Evolutionary conservation across 2,329 filamentous ascomycete genomes (phyloP).

Genomic region (Hypomyces rosellus): DNA sequence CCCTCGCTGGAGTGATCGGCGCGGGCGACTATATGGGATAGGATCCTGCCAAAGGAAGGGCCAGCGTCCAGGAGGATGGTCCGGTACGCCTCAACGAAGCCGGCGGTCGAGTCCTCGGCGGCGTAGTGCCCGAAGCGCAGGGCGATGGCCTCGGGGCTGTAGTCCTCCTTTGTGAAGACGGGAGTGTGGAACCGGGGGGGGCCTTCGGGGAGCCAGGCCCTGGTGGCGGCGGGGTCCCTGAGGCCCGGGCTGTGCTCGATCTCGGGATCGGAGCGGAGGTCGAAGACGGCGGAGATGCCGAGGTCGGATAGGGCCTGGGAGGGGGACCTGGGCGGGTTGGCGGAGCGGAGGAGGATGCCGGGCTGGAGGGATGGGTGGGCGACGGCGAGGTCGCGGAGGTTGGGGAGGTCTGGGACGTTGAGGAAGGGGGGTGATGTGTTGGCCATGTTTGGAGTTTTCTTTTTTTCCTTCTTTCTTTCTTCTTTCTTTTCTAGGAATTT

Average conservation of each 20-base stretch:
- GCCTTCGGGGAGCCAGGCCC: slow-evolving; percentile 14
- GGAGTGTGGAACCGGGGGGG: slow-evolving; percentile 54
- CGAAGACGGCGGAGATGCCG: slow-evolving; percentile 60
- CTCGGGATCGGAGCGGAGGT: slow-evolving; percentile 59
- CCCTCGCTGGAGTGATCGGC: slow-evolving; percentile 11
- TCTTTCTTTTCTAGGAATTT: too few relatives aligned
- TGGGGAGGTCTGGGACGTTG: slow-evolving; percentile 37
- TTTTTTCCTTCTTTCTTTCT: too few relatives aligned
- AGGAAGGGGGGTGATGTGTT: slow-evolving; percentile 1
- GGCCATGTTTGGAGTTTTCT: background rate
- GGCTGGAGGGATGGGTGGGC: slow-evolving; percentile 48
- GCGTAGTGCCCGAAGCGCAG: slow-evolving; percentile 56
- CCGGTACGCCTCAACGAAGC: slow-evolving; percentile 58
- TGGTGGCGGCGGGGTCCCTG: slow-evolving; percentile 12
- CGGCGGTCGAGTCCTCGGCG: slow-evolving; percentile 40
- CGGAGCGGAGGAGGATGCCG: slow-evolving; percentile 60
- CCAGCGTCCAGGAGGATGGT: slow-evolving; percentile 52
- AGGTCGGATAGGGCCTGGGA: slow-evolving; percentile 47
- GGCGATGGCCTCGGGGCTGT: slow-evolving; percentile 57
- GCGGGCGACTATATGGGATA: slow-evolving; percentile 46
- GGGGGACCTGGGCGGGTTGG: slow-evolving; percentile 52
- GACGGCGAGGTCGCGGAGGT: slow-evolving; percentile 57
- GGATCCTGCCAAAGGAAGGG: slow-evolving; percentile 43
- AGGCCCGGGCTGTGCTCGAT: slow-evolving; percentile 37
- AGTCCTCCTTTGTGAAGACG: slow-evolving; percentile 57